Base-by-base conservation (phyloP, 2,329 filamentous ascomycete species). In the Proliferodiscus dingleyae region DNA sequence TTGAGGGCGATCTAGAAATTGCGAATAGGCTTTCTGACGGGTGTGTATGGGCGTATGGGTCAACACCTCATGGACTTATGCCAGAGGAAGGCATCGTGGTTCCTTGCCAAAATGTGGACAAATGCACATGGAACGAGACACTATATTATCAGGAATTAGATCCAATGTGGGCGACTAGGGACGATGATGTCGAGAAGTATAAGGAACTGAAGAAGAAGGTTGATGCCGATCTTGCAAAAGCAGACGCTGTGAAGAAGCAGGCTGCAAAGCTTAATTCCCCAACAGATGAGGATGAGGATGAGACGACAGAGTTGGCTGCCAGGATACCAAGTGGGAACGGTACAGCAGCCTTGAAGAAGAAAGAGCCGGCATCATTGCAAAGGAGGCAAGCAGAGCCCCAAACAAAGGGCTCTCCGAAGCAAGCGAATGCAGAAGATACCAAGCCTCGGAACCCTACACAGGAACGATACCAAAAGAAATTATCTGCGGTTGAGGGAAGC, bases 11-110 rank as follows among this genome's bases (percentile, higher is more conserved):
- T 56, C 66, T 86, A n/a, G 77, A 81, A 54, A 71, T 79, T 22
- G 83, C 73, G 18, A 74, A 74, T 61, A 77, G 75, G 58, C 73
- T 86, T n/a, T 74, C 81, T 0, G 79, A 84, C 45, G 82, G 81
- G 9, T 86, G 83, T 53, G 80, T 82, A 3, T 86, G 82, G 83
- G 80, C 81, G 8, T 86, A 87, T 60, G 73, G 77, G 52, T 68
- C 69, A 21, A 83, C 75, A 26, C 64, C 71, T 0, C 73, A 72
- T 1, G 82, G 82, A 13, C 73, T 87, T 47, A 85, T 86, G 82
- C 78, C 82, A 2, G 83, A 87, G 61, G 62, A 56, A 2, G 70
- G 72, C 3, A 60, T 55, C 4, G 61, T 77, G 4, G 52, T 73
- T 19, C 71, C 76, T 2, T 86, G 82, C 38, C 39, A 52, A 24